These are phyloP conservation scores for Neurospora sp. DNA, from an alignment of 495 filamentous ascomycete genomes.

Conservation along the genomic window DNA sequence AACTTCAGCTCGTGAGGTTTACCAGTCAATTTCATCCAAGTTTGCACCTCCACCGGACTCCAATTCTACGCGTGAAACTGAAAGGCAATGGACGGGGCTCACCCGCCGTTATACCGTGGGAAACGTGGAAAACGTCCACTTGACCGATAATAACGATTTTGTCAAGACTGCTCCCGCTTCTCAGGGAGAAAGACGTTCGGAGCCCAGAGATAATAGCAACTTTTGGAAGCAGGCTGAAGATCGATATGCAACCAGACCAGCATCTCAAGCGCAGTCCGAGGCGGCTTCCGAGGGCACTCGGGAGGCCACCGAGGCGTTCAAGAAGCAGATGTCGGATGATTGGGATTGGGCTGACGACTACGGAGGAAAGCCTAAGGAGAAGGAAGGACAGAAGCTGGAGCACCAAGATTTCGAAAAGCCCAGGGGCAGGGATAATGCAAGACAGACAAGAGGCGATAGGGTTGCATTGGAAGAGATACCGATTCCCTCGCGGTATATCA, in stretches of 20 bases:
- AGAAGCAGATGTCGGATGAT: not conserved
- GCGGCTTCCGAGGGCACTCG: not conserved
- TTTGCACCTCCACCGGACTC: not conserved
- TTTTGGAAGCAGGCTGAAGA: not conserved
- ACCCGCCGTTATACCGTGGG: not conserved
- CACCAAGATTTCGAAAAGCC: not conserved
- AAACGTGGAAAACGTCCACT: not conserved
- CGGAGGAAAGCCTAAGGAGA: not conserved
- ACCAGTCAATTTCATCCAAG: not conserved
- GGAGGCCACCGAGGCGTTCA: not conserved
- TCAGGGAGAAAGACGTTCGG: not conserved
- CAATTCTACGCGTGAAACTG: not conserved
- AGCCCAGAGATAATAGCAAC: not conserved
- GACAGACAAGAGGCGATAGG: not conserved
- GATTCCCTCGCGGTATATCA: not conserved
- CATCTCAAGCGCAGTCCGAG: not conserved
- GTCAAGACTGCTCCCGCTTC: not conserved
- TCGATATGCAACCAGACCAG: not conserved
- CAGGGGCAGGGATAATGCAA: not conserved
- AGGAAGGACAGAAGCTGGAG: slow-evolving; percentile 2
- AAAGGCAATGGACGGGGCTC: not conserved
- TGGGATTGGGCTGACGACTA: slow-evolving; percentile 10
- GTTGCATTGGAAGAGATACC: not conserved
- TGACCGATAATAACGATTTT: not conserved
- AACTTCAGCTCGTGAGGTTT: not conserved